A percentile compares a stretch with the other conserved stretches of the same genome.
Evolutionary conservation across 148 eudicot genomes (phyloP).

Genomic region (Arctostaphylos glauca): DNA sequence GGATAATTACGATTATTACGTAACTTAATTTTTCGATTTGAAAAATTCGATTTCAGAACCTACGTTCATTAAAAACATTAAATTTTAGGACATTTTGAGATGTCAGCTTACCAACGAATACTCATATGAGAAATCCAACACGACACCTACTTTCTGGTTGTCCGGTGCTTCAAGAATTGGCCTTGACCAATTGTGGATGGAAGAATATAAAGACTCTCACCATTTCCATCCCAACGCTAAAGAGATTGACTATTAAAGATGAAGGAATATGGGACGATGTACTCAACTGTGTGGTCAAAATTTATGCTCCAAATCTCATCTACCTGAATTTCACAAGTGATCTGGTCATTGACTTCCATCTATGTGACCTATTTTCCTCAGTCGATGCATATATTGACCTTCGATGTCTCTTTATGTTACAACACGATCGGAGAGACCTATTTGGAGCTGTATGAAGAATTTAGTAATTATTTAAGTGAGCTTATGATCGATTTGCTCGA

Average conservation of each 20-base stretch:
- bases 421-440: not conserved
- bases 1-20: too few species aligned
- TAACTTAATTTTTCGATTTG: too few species aligned
- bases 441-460: not conserved
- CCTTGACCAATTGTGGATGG: not conserved
- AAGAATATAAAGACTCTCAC: not conserved
- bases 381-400: not conserved
- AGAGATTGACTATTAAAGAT: not conserved
- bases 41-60: too few species aligned
- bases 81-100: too few species aligned
- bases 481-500: not conserved
- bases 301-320: not conserved
- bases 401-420: not conserved
- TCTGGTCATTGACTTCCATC: not conserved
- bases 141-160: not conserved
- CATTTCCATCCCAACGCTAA: not conserved
- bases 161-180: not conserved
- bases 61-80: too few species aligned
- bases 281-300: not conserved
- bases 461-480: not conserved
- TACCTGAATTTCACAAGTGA: not conserved
- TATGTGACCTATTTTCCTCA: not conserved
- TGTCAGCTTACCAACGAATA: too few species aligned
- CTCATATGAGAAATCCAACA: not conserved
- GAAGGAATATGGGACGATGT: not conserved